Evolutionary conservation across 1,284 basidiomycete species (phyloP).

Genomic region (Pterulicium gracile): DNA sequence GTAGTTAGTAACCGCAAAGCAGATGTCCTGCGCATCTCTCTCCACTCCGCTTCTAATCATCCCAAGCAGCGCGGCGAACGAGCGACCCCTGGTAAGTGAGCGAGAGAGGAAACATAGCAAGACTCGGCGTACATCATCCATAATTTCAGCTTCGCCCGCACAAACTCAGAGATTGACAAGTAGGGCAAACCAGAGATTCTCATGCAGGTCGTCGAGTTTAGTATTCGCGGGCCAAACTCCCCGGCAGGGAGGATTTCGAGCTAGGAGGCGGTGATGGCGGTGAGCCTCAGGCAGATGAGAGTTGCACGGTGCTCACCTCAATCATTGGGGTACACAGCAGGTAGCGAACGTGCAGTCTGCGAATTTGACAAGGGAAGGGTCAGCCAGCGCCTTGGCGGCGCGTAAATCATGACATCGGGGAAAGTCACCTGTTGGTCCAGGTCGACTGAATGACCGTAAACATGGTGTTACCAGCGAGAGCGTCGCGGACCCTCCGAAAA

Average conservation of each 20-base stretch:
- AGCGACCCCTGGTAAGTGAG: neutral
- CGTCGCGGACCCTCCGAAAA: conserved; percentile 45
- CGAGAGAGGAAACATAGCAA: conserved; percentile 7
- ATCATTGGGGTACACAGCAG: neutral
- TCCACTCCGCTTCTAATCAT: conserved; percentile 12
- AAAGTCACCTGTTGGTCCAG: conserved; percentile 41
- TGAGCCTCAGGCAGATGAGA: neutral
- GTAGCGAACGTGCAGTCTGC: neutral
- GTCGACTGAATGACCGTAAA: conserved; percentile 34
- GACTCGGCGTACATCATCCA: conserved; percentile 15
- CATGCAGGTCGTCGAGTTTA: conserved; percentile 27
- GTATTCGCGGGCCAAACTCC: conserved; percentile 32
- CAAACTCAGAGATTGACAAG: conserved; percentile 32
- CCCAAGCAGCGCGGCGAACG: conserved; percentile 3
- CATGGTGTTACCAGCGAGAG: conserved; percentile 29
- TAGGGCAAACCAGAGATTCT: conserved; percentile 27
- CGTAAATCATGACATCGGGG: conserved; percentile 9
- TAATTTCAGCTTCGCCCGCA: conserved; percentile 24
- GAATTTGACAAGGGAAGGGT: too few species aligned
- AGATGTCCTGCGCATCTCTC: conserved; percentile 17
- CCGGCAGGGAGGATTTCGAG: conserved; percentile 37
- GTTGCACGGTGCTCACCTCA: neutral
- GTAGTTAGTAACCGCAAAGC: conserved; percentile 17
- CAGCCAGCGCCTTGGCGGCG: neutral
- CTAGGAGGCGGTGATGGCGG: conserved; percentile 18